Conservation (phyloP, 345 rosid species). For the Chamaenerion angustifolium region DNA sequence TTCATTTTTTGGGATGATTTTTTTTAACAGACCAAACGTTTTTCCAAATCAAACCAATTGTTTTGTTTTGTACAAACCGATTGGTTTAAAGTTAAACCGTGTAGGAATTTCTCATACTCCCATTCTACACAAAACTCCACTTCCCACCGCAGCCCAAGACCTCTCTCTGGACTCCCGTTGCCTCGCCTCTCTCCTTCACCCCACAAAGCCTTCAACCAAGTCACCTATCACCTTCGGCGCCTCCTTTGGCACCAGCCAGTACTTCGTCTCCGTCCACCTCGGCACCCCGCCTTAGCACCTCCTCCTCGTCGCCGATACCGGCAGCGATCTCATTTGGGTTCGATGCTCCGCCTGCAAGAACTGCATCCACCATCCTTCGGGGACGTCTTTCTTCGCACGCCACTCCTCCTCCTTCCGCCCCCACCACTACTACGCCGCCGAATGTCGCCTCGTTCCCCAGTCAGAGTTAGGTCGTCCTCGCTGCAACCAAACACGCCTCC, state of each 20-base stretch:
- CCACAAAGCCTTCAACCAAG: constrained; percentile 15
- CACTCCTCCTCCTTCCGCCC: constrained; percentile 64
- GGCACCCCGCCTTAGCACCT: constrained; percentile 72
- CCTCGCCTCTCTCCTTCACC: constrained; percentile 17
- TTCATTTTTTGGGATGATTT: too few relatives aligned
- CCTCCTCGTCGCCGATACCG: constrained; percentile 66
- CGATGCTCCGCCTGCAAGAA: constrained; percentile 63
- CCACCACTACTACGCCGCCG: constrained; percentile 46
- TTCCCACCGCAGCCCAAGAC: constrained; percentile 9
- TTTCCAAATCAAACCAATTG: too few relatives aligned
- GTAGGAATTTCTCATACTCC: constrained; percentile 53
- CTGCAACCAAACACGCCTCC: constrained; percentile 45
- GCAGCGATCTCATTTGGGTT: constrained; percentile 84
- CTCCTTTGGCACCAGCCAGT: constrained; percentile 69
- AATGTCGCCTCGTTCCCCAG: constrained; percentile 40
- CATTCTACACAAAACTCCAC: constrained; percentile 35
- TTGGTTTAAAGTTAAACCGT: too few relatives aligned
- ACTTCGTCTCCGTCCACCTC: constrained; percentile 54
- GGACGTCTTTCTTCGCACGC: constrained; percentile 60
- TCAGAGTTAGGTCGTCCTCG: constrained; percentile 20
- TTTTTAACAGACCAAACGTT: too few relatives aligned
- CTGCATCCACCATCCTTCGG: constrained; percentile 36
- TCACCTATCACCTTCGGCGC: constrained; percentile 69
- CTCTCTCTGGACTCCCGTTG: constrained; percentile 24
- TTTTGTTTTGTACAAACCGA: too few relatives aligned